Evolutionary conservation across 2,329 filamentous ascomycete species (phyloP), one percentile per base, ranked within the genome.

Genomic region (Penicillium sp.): DNA sequence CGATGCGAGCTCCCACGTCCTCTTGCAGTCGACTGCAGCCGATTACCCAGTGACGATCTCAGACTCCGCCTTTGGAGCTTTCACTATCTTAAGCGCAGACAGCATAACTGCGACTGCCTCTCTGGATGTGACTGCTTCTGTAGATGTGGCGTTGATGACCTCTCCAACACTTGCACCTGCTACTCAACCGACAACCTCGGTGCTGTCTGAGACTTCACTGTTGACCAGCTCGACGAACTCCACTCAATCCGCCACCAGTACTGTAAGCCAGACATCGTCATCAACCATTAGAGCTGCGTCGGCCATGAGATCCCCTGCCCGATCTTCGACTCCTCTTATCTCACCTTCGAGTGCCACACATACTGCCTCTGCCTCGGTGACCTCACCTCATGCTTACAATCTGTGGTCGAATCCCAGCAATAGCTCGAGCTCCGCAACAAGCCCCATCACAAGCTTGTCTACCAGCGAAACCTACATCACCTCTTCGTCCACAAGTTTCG

Each of bases 31-130:
- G 9, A 47, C 47, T 10, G 54, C 45, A 22, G 41, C 52, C 5
- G 44, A 56, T 36, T 54, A 58, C 21, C 53, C 61, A 8, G 49
- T 56, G 43, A 65, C 58, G 9, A 45, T 57, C 13, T 61, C 61
- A 10, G 48, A 53, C 38, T 42, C 60, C 8, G 22, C 50, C 4
- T 56, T 55, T 10, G 56, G 49, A 13, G 43, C 45, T n/a, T 29
- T 58, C 29, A 59, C 55, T 3, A 34, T 57, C 8, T 47, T 59
- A 6, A 38, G 14, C 24, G 27, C 46, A 14, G 46, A 45, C 2
- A 45, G 46, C n/a, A 21, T 34, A 16, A n/a, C 34, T 40, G 41
- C 40, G 14, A 43, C 13, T 13, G 42, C 13, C 5, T 34, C 14
- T 52, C 27, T 9, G 32, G 39, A 7, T 32, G 42, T 18, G 9